Base-by-base conservation (phyloP, 805 yeast species). In the Candida vaughaniae region DNA sequence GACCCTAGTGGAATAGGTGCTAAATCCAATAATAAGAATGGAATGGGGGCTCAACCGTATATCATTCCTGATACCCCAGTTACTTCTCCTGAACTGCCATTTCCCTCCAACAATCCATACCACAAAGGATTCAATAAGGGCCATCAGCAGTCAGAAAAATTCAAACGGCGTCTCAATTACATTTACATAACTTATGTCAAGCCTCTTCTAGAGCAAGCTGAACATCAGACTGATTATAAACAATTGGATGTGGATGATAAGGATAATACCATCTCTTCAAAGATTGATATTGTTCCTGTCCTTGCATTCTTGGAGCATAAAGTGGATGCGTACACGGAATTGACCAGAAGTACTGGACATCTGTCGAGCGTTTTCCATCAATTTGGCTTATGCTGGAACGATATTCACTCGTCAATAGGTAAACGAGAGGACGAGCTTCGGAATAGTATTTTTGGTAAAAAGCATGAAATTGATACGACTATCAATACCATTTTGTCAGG, bases 41-140 rank as follows among this genome's bases (percentile, higher is more conserved):
- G 11, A 22, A 7, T 25, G 7, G 29, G 29, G 11, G 29, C 29
- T n/a, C 7, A 25, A 25, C n/a, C 29, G 12, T 25, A 25, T 20
- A 20, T 10, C 6, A 10, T 6, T 20, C 23, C 10, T 6, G 23
- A 20, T 20, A 10, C 6, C 10, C n/a, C 7, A 9, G 10, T 20
- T 10, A 6, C 23, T 10, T 7, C 6, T 7, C 23, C 23, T 10
- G 23, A 6, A 7, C 10, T 10, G 9, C 23, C 23, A 6, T 20
- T 20, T 10, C n/a, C n/a, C n/a, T n/a, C 17, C 19, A 41, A 52
- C 31, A 60, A 50, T n/a, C 58, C 72, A 1, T 68, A 55, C 36
- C 61, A 62, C 17, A 49, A 47, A 29, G 74, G 74, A 5, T 66
- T 49, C 35, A 55, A 49, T 6, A 54, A 47, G 29, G 74, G 73